Percentiles rank a stretch among this genome's conserved stretches.
Evolutionary conservation across 1,139 yeast species (phyloP).

Genomic region (Schwanniomyces etchellsii): DNA sequence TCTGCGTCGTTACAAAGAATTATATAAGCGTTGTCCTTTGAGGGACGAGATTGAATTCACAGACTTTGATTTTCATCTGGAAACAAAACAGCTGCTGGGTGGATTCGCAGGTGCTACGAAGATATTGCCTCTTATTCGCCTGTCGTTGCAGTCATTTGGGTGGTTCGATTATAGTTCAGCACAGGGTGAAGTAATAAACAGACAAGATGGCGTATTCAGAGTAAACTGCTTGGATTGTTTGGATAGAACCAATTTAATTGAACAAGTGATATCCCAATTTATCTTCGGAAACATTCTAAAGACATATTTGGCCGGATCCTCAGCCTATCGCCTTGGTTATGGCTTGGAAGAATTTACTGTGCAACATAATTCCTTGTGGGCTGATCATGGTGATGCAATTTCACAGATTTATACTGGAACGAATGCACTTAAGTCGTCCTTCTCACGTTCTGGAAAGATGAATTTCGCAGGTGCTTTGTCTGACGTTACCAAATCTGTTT

Average conservation of each 20-base stretch:
- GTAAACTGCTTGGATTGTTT: slow-evolving; percentile 93
- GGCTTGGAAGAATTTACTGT: slow-evolving; percentile 44
- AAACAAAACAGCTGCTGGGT: slow-evolving; percentile 66
- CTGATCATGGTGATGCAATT: slow-evolving; percentile 95
- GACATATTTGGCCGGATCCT: slow-evolving; percentile 30
- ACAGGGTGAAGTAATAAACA: slow-evolving; percentile 46
- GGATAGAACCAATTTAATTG: slow-evolving; percentile 89
- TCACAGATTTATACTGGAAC: slow-evolving; percentile 98
- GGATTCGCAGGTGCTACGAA: slow-evolving; percentile 82
- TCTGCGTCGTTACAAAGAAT: slow-evolving; percentile 59
- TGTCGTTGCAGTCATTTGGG: slow-evolving; percentile 71
- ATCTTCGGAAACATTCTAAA: slow-evolving; percentile 64
- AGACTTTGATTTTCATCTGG: slow-evolving; percentile 91
- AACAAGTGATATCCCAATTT: slow-evolving; percentile 64
- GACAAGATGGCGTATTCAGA: slow-evolving; percentile 86
- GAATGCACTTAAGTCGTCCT: slow-evolving; percentile 90
- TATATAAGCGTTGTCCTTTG: slow-evolving; percentile 38
- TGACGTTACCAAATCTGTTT: slow-evolving; percentile 93
- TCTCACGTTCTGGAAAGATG: slow-evolving; percentile 92
- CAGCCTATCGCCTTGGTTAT: slow-evolving; percentile 15
- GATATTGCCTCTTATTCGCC: slow-evolving; percentile 58
- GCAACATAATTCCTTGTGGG: slow-evolving; percentile 86
- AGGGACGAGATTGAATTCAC: slow-evolving; percentile 55
- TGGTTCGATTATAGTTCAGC: slow-evolving; percentile 64
- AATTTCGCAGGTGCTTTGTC: slow-evolving; percentile 93